Evolutionary conservation across 805 yeast species (phyloP).

Genomic region (Wickerhamomyces queroliae): DNA sequence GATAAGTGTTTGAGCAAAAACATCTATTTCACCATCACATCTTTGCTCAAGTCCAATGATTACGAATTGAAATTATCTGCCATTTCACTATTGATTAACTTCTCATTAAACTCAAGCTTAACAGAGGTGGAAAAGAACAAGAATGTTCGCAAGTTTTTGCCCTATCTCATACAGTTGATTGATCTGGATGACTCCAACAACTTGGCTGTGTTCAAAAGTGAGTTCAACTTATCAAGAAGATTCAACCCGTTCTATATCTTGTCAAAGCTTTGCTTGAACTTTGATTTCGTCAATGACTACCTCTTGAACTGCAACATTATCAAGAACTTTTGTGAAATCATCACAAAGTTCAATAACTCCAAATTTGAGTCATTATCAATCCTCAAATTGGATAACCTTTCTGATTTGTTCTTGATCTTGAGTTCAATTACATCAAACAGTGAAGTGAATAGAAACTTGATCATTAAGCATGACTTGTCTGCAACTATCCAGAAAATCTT

Average conservation of each 20-base stretch:
- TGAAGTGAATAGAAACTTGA: slow-evolving; percentile 29
- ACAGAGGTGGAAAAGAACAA: slow-evolving; percentile 4
- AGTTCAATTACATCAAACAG: slow-evolving; percentile 31
- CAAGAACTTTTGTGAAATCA: slow-evolving; percentile 25
- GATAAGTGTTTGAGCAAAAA: slow-evolving; percentile 10
- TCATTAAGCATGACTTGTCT: slow-evolving; percentile 27
- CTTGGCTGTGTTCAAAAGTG: slow-evolving; percentile 12
- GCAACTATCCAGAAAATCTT: slow-evolving; percentile 25
- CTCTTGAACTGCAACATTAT: slow-evolving; percentile 28
- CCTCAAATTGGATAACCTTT: slow-evolving; percentile 24
- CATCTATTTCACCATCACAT: slow-evolving; percentile 15
- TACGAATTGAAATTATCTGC: slow-evolving; percentile 18
- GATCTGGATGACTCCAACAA: slow-evolving; percentile 11
- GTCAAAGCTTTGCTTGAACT: slow-evolving; percentile 28
- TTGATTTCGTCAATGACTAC: slow-evolving; percentile 26
- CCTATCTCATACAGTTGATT: slow-evolving; percentile 18
- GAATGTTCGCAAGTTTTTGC: slow-evolving; percentile 16
- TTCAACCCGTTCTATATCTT: slow-evolving; percentile 28
- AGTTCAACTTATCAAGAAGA: slow-evolving; percentile 12
- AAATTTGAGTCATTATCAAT: slow-evolving; percentile 20
- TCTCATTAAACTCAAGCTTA: slow-evolving; percentile 14
- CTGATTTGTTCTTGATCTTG: slow-evolving; percentile 30
- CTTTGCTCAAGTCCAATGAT: slow-evolving; percentile 15
- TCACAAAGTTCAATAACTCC: slow-evolving; percentile 18
- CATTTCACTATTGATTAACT: slow-evolving; percentile 13